Conservation (phyloP, 1,139 yeast species). For the Pichia sp. region DNA sequence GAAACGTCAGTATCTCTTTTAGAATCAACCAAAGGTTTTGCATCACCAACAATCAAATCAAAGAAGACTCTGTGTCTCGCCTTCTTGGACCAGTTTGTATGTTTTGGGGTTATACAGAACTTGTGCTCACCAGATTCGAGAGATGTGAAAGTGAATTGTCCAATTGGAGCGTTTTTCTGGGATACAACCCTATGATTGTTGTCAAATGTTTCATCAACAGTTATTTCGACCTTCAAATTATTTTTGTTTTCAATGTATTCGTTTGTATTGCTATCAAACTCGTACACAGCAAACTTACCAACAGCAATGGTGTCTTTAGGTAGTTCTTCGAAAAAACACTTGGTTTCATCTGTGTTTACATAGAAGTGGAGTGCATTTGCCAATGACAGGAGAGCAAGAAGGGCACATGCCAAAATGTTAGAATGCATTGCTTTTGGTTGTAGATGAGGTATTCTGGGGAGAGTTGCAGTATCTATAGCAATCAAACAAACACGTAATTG, state of each 20-base stretch:
- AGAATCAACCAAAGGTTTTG: conserved; percentile 38
- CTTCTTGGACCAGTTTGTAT: conserved; percentile 36
- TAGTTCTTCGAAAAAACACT: conserved; percentile 51
- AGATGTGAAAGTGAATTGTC: conserved; percentile 57
- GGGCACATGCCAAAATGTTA: background rate
- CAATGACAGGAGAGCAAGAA: background rate
- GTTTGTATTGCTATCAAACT: conserved; percentile 28
- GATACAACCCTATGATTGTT: conserved; percentile 50
- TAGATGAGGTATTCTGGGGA: no score
- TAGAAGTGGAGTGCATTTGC: conserved; percentile 35
- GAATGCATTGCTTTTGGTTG: background rate
- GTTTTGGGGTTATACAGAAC: conserved; percentile 50
- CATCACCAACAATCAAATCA: conserved; percentile 44
- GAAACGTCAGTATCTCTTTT: conserved; percentile 38
- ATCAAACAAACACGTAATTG: no score
- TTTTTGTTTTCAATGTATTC: conserved; percentile 31
- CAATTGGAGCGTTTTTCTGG: conserved; percentile 42
- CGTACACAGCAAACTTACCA: conserved; percentile 35
- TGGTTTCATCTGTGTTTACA: conserved; percentile 35
- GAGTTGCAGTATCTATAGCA: no score
- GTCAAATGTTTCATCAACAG: conserved; percentile 53
- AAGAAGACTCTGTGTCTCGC: conserved; percentile 37
- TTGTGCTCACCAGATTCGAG: conserved; percentile 57
- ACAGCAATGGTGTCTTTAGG: conserved; percentile 42
- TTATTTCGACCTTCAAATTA: conserved; percentile 32